Base-by-base conservation (phyloP, 495 filamentous ascomycete genomes). In the Jackrogersella multiformis region DNA sequence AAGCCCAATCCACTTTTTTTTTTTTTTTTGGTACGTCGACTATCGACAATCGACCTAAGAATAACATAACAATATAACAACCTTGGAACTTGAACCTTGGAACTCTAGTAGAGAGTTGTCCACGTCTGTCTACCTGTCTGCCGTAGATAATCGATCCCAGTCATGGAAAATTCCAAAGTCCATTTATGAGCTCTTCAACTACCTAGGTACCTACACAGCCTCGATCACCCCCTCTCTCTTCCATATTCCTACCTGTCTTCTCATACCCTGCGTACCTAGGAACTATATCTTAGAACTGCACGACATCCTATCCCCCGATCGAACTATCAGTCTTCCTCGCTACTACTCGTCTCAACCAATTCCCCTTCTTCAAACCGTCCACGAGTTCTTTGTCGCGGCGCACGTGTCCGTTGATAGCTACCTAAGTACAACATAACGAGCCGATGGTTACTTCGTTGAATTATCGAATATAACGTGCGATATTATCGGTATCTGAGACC, bases 1-100 rank as follows among this genome's bases (percentile, higher is more conserved):
- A 28, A 57, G 45, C 45, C 44, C 53, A 64, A 53, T 44, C 45
- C 51, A 57, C 18, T 36, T 57, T 53, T 46, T 26, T 63, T 64
- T 57, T n/a, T n/a, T n/a, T n/a, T 34, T 41, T 56, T 32, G 44
- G 23, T 30, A 34, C 9, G 23, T 34, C 1, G 13, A 30, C 16
- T n/a, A n/a, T n/a, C n/a, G n/a, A n/a, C n/a, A n/a, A n/a, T 51
- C 26, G 46, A 34, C 46, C 13, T 51, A 51, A 15, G 16, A 15
- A 51, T 35, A 44, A 30, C 39, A 32, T 39, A 4, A 12, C 3
- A n/a, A n/a, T n/a, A n/a, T n/a, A n/a, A n/a, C n/a, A n/a, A n/a
- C n/a, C n/a, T n/a, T n/a, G n/a, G n/a, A n/a, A n/a, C n/a, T n/a
- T n/a, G n/a, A n/a, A n/a, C n/a, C n/a, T n/a, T n/a, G n/a, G n/a